These are phyloP conservation scores for Parastagonospora nodorum DNA, from an alignment of 2,329 filamentous ascomycete species.

Conservation along the genomic window DNA sequence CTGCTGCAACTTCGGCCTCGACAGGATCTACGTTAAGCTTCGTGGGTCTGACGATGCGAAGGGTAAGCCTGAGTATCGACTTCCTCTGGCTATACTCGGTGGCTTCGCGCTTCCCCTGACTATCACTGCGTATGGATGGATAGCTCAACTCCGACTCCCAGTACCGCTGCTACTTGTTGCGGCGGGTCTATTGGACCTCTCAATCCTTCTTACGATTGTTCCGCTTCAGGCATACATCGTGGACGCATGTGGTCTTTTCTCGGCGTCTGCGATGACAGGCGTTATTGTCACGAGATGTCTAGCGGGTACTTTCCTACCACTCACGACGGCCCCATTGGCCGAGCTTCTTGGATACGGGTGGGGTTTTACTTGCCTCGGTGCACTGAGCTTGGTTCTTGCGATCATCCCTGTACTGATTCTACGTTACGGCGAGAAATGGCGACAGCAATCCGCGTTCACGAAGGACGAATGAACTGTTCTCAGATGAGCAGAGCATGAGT, in stretches of 20 bases:
- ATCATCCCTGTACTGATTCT: conserved; percentile 59
- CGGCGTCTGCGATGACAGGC: conserved; percentile 63
- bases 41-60: conserved; percentile 48
- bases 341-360: conserved; percentile 58
- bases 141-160: conserved; percentile 51
- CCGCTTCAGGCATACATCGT: conserved; percentile 62
- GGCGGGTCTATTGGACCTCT: too few species aligned
- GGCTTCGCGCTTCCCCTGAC: conserved; percentile 54
- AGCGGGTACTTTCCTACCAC: conserved; percentile 62
- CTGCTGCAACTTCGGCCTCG: conserved; percentile 56
- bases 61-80: conserved; percentile 60
- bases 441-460: conserved; percentile 57
- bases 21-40: conserved; percentile 59
- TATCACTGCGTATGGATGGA: conserved; percentile 59
- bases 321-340: conserved; percentile 56
- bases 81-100: conserved; percentile 59
- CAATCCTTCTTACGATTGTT: conserved; percentile 37
- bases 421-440: conserved; percentile 58
- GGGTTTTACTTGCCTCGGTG: conserved; percentile 56
- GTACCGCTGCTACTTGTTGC: conserved; percentile 33
- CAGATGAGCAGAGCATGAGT: too few species aligned
- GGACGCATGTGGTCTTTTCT: conserved; percentile 61
- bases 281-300: conserved; percentile 62
- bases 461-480: conserved; percentile 21
- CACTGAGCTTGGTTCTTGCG: conserved; percentile 50